A percentile compares a stretch with the other conserved stretches of the same genome.
These are phyloP conservation scores for Steccherinum ochraceum DNA, from an alignment of 768 basidiomycete species.

Conservation along the genomic window DNA sequence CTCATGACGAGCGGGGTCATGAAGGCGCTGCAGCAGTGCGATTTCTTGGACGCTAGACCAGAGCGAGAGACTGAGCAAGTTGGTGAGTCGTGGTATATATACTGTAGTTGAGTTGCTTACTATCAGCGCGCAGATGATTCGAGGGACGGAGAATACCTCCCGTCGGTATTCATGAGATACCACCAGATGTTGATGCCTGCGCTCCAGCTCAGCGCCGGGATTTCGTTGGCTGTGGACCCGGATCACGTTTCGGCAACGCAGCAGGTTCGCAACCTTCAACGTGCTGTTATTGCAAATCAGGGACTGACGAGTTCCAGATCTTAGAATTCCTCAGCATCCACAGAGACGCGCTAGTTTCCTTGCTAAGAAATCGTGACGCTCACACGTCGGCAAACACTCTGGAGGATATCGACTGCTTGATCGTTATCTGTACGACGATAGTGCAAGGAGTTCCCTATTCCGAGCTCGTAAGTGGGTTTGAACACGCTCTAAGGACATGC, in stretches of 20 bases:
- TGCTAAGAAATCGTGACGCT: slow-evolving; percentile 70
- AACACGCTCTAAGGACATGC: slow-evolving; percentile 31
- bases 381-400: slow-evolving; percentile 58
- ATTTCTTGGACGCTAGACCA: slow-evolving; percentile 81
- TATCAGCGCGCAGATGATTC: slow-evolving; percentile 44
- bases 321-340: slow-evolving; percentile 79
- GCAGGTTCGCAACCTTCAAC: slow-evolving; percentile 47
- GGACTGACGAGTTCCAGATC: too few species aligned
- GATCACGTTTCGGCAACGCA: slow-evolving; percentile 61
- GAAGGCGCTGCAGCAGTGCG: slow-evolving; percentile 71
- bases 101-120: slow-evolving; percentile 4
- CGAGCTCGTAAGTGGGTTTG: slow-evolving; percentile 51
- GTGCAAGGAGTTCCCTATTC: slow-evolving; percentile 67
- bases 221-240: slow-evolving; percentile 70
- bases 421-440: slow-evolving; percentile 63
- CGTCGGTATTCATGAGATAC: slow-evolving; percentile 81
- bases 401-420: slow-evolving; percentile 75
- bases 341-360: slow-evolving; percentile 73
- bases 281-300: too few species aligned
- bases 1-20: slow-evolving; percentile 75
- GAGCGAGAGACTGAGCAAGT: slow-evolving; percentile 78
- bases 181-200: slow-evolving; percentile 88
- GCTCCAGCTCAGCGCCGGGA: slow-evolving; percentile 71
- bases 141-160: slow-evolving; percentile 80
- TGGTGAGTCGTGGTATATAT: slow-evolving; percentile 37